Evolutionary conservation across 306 rosid species (phyloP).

Genomic region (Ormosia emarginata): DNA sequence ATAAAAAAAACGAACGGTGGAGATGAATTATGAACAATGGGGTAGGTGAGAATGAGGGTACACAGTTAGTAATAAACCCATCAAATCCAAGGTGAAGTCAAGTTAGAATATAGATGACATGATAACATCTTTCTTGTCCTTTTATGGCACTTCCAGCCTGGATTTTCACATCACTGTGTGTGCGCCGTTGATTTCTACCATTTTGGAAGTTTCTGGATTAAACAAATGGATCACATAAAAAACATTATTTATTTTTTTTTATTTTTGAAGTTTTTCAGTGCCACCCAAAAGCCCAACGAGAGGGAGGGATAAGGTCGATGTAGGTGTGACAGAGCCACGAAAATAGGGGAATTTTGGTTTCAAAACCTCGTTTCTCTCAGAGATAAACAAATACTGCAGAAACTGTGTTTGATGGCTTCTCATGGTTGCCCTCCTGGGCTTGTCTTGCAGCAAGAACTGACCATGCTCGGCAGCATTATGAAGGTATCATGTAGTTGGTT

Average conservation of each 20-base stretch:
- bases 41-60: neutral
- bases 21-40: neutral
- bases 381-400: slow-evolving; percentile 25
- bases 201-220: slow-evolving; percentile 27
- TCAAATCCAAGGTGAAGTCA: neutral
- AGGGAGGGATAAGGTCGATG: slow-evolving; percentile 46
- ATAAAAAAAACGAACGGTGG: neutral
- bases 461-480: slow-evolving; percentile 22
- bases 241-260: neutral
- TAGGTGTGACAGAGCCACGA: slow-evolving; percentile 28
- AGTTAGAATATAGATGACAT: too few relatives aligned
- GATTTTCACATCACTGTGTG: slow-evolving; percentile 19
- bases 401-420: slow-evolving; percentile 67
- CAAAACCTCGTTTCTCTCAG: slow-evolving; percentile 11
- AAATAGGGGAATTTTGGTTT: slow-evolving; percentile 28
- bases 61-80: neutral
- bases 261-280: neutral
- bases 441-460: slow-evolving; percentile 50
- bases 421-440: slow-evolving; percentile 59
- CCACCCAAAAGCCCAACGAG: slow-evolving; percentile 31
- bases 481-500: slow-evolving; percentile 45
- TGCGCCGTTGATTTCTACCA: neutral
- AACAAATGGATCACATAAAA: slow-evolving; percentile 30
- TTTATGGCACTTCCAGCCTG: slow-evolving; percentile 34
- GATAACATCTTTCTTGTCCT: slow-evolving; percentile 16